Evolutionary conservation across 352 stramenopile genomes (phyloP).

Genomic region (Globisporangium nagaii): DNA sequence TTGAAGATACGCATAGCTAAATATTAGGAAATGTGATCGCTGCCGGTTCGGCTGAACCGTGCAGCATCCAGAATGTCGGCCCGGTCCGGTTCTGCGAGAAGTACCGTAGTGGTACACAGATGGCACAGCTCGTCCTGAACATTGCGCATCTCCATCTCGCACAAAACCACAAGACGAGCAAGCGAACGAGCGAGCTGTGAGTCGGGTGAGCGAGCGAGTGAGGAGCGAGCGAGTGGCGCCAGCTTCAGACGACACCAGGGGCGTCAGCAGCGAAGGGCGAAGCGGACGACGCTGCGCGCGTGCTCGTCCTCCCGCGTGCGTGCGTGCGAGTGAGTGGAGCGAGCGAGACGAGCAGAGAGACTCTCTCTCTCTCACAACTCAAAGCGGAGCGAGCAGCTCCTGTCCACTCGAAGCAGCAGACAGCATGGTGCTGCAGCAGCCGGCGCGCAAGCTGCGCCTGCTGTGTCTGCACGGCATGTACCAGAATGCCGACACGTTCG

Average conservation of each 20-base stretch:
- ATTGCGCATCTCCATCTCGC: too few relatives aligned
- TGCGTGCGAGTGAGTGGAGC: neutral
- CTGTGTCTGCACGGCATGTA: slow-evolving; percentile 86
- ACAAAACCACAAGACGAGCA: too few relatives aligned
- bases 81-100: too few relatives aligned
- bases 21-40: too few relatives aligned
- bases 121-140: too few relatives aligned
- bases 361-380: too few relatives aligned
- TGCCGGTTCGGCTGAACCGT: too few relatives aligned
- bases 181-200: neutral
- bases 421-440: neutral
- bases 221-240: neutral
- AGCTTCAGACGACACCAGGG: too few relatives aligned
- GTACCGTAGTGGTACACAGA: too few relatives aligned
- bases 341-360: too few relatives aligned
- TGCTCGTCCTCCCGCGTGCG: neutral
- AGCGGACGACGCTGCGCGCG: neutral
- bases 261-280: neutral
- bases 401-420: neutral
- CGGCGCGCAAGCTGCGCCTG: slow-evolving; percentile 45
- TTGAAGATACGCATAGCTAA: too few relatives aligned
- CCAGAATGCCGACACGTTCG: slow-evolving; percentile 66
- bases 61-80: too few relatives aligned
- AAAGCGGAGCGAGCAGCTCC: neutral
- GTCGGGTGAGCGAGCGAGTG: neutral